Percentiles rank a stretch among this genome's conserved stretches.
Conservation (phyloP, 441 rosid genomes). For the Flueggea neowawraea region DNA sequence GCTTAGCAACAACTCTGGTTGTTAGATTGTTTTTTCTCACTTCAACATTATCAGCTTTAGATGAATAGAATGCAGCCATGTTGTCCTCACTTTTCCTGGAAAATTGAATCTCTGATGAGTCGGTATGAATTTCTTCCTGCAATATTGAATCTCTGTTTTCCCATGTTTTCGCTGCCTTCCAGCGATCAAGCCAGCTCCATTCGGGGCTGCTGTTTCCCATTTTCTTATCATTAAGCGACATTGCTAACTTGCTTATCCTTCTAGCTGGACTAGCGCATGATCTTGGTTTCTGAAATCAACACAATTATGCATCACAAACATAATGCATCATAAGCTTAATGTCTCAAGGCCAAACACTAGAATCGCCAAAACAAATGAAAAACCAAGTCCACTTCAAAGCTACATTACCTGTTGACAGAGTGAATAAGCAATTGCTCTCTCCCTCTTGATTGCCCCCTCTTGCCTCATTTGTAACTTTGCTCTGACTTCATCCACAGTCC, state of each 20-base stretch:
- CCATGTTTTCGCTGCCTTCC: slow-evolving; percentile 87
- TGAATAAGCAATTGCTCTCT: slow-evolving; percentile 79
- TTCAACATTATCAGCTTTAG: slow-evolving; percentile 32
- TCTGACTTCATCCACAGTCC: slow-evolving; percentile 59
- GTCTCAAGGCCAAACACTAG: too few relatives aligned
- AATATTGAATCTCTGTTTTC: slow-evolving; percentile 49
- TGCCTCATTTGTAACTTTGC: slow-evolving; percentile 66
- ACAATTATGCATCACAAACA: too few relatives aligned
- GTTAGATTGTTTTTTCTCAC: slow-evolving; percentile 46
- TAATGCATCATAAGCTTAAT: too few relatives aligned
- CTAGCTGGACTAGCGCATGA: slow-evolving; percentile 53
- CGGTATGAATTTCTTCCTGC: slow-evolving; percentile 38
- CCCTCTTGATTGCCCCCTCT: slow-evolving; percentile 83
- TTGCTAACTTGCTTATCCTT: slow-evolving; percentile 36
- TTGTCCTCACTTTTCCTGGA: slow-evolving; percentile 59
- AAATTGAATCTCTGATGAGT: slow-evolving; percentile 25
- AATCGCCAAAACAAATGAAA: too few relatives aligned
- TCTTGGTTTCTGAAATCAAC: slow-evolving; percentile 41
- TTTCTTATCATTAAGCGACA: slow-evolving; percentile 31
- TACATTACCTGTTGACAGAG: slow-evolving; percentile 63
- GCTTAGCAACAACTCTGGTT: slow-evolving; percentile 36
- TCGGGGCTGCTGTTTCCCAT: slow-evolving; percentile 39
- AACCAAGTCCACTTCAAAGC: neutral
- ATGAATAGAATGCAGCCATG: slow-evolving; percentile 24
- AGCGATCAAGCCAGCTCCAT: slow-evolving; percentile 63